These are phyloP conservation scores for Aspergillus ellipticus DNA, from an alignment of 495 filamentous ascomycete genomes.

Conservation along the genomic window DNA sequence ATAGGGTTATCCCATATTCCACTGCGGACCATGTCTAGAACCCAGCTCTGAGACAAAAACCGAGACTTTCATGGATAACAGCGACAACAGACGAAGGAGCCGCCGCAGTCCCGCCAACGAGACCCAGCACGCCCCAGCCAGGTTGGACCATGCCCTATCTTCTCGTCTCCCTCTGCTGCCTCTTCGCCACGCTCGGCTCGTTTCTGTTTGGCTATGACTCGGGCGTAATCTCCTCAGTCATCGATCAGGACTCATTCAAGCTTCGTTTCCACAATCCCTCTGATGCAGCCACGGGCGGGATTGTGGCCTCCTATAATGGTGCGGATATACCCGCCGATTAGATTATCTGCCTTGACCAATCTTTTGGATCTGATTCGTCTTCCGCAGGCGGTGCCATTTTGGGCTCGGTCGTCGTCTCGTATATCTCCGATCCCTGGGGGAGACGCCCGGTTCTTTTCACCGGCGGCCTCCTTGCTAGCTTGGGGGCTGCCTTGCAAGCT, in stretches of 20 bases:
- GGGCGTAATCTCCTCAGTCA: constrained; percentile 52
- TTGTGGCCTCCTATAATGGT: constrained; percentile 51
- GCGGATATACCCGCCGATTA: not conserved
- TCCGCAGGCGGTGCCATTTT: constrained; percentile 41
- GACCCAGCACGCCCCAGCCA: not conserved
- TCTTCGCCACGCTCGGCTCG: constrained; percentile 57
- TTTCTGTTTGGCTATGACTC: constrained; percentile 53
- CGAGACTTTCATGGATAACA: not conserved
- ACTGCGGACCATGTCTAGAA: not conserved
- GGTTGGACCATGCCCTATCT: constrained; percentile 25
- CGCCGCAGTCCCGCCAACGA: not conserved
- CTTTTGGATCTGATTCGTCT: not conserved
- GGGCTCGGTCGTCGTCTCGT: constrained; percentile 45
- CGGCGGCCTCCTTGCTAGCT: constrained; percentile 41
- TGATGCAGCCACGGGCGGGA: constrained; percentile 43
- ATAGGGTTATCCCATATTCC: not conserved
- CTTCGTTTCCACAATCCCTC: constrained; percentile 36
- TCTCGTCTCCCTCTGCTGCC: constrained; percentile 42
- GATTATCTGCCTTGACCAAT: not conserved
- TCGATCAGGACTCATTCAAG: constrained; percentile 42
- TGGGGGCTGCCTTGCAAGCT: constrained; percentile 49
- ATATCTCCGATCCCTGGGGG: constrained; percentile 43
- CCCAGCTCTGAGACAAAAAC: not conserved
- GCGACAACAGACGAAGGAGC: not conserved
- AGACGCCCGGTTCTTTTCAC: constrained; percentile 46